These are phyloP conservation scores for Globisporangium carolinianum DNA, from an alignment of 352 stramenopile genomes.

Conservation along the genomic window DNA sequence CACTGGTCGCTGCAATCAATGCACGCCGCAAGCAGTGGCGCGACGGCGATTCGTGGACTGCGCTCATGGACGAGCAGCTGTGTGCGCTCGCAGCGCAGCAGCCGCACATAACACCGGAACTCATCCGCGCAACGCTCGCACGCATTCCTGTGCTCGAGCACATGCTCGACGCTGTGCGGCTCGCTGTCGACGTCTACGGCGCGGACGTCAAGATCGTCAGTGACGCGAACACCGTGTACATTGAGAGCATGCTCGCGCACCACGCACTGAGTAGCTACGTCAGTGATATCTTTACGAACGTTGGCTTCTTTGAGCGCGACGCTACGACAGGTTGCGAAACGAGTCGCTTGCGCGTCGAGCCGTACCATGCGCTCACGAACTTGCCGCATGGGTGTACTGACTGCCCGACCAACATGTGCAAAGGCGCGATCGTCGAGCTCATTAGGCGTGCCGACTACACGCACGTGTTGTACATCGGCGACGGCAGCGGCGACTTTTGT, in stretches of 20 bases:
- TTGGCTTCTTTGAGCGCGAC: conserved; percentile 26
- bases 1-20: conserved; percentile 36
- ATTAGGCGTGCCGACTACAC: conserved; percentile 26
- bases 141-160: conserved; percentile 44
- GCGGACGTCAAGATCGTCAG: conserved; percentile 65
- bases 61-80: conserved; percentile 65
- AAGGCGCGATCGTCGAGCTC: conserved; percentile 54
- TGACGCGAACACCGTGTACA: conserved; percentile 77
- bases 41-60: conserved; percentile 35
- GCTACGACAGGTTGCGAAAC: conserved; percentile 7
- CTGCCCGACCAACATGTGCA: conserved; percentile 81
- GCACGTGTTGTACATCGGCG: conserved; percentile 64
- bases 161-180: conserved; percentile 64
- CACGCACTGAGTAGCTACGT: conserved; percentile 28
- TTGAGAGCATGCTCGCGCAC: conserved; percentile 58
- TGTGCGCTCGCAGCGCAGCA: conserved; percentile 28
- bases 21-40: conserved; percentile 16
- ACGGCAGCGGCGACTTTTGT: conserved; percentile 69
- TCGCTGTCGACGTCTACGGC: conserved; percentile 28
- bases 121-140: conserved; percentile 39
- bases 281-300: conserved; percentile 52
- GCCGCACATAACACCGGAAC: conserved; percentile 22
- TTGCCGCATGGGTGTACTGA: conserved; percentile 43
- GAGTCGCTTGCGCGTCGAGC: conserved; percentile 36
- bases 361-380: conserved; percentile 35